Conservation (phyloP, 331 rosid genomes). For the Malus hybrid region DNA sequence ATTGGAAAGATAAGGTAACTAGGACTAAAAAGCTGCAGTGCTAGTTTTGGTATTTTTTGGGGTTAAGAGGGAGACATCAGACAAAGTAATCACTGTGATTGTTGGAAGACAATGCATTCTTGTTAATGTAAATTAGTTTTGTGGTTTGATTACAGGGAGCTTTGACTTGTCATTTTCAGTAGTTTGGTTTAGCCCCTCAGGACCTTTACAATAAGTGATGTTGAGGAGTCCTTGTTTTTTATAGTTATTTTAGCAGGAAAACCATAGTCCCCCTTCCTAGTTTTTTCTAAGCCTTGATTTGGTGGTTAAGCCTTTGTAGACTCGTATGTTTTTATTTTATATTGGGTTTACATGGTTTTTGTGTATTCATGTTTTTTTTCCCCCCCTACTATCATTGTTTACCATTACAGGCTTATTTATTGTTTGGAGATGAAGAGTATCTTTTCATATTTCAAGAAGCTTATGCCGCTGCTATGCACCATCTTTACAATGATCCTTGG, state of each 20-base stretch:
- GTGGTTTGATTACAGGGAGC: neutral
- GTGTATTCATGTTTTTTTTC: neutral
- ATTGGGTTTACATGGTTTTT: too few relatives aligned
- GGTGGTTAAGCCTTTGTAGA: neutral
- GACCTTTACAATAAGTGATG: neutral
- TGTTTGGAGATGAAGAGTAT: slow-evolving; percentile 97
- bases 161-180: neutral
- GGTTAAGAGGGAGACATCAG: neutral
- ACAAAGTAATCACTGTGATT: neutral
- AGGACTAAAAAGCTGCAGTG: neutral
- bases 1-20: neutral
- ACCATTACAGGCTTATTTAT: slow-evolving; percentile 71
- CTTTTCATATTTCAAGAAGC: slow-evolving; percentile 95
- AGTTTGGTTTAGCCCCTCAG: neutral
- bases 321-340: neutral
- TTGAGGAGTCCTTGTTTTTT: neutral
- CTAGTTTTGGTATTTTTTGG: neutral
- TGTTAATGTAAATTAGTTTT: neutral
- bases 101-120: neutral
- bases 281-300: neutral
- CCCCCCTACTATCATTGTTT: slow-evolving; percentile 11
- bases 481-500: slow-evolving; percentile 95
- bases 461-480: slow-evolving; percentile 85
- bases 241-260: neutral
- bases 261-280: neutral